A percentile compares a stretch with the other conserved stretches of the same genome.
Evolutionary conservation across 140 eudicot genomes (phyloP).

Genomic region (Cichorium intybus): DNA sequence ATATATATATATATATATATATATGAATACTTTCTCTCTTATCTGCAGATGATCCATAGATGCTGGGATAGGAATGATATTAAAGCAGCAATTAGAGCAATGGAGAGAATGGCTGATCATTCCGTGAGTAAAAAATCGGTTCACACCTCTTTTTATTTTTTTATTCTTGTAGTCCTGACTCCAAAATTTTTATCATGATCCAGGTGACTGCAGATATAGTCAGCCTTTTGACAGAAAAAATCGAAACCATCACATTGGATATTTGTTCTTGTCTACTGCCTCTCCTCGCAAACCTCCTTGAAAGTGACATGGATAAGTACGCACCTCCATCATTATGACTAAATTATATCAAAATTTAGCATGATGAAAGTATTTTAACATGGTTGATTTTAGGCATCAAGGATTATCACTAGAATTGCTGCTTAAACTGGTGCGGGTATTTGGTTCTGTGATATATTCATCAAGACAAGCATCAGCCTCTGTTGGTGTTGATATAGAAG

Average conservation of each 20-base stretch:
- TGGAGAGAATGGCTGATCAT: conserved; percentile 85
- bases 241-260: conserved; percentile 78
- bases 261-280: conserved; percentile 79
- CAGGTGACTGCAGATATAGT: conserved; percentile 88
- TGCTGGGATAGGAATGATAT: conserved; percentile 89
- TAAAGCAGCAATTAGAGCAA: conserved; percentile 72
- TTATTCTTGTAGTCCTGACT: conserved; percentile 1
- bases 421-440: conserved; percentile 76
- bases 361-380: background rate
- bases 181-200: conserved; percentile 10
- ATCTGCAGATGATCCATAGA: conserved; percentile 58
- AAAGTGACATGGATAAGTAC: conserved; percentile 89
- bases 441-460: conserved; percentile 85
- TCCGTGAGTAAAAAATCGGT: conserved; percentile 48
- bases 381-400: conserved; percentile 49
- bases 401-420: conserved; percentile 76
- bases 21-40: background rate
- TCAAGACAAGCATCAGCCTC: conserved; percentile 78
- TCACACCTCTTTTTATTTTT: background rate
- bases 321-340: background rate
- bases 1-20: no score
- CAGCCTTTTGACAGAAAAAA: conserved; percentile 63
- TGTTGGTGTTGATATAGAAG: conserved; percentile 96
- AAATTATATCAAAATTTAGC: background rate
- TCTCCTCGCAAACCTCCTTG: conserved; percentile 66